These are phyloP conservation scores for Neofusicoccum ribis DNA, from an alignment of 2,329 filamentous ascomycete species.

Conservation along the genomic window DNA sequence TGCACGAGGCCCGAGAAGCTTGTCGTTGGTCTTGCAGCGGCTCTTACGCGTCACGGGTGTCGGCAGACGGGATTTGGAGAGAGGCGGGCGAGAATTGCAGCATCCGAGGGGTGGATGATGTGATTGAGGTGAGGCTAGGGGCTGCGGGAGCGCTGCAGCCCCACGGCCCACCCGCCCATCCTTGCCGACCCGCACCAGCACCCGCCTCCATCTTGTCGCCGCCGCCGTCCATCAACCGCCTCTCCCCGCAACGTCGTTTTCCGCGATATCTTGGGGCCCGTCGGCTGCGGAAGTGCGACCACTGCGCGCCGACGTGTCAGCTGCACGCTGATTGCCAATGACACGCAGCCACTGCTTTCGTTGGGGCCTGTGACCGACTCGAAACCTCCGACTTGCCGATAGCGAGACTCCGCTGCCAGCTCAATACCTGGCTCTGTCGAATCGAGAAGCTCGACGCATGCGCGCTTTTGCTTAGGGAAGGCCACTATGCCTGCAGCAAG, in stretches of 20 bases:
- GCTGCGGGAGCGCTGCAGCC: neutral
- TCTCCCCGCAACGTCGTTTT: neutral
- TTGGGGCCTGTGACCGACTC: neutral
- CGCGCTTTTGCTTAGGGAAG: neutral
- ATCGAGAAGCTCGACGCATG: neutral
- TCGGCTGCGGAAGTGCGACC: no score
- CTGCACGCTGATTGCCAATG: neutral
- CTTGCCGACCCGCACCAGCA: neutral
- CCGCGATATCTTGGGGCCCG: no score
- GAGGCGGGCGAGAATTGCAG: neutral
- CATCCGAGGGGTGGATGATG: conserved; percentile 9
- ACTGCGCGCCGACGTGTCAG: no score
- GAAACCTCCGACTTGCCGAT: neutral
- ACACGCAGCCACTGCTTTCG: neutral
- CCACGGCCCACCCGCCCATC: no score
- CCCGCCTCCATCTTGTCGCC: neutral
- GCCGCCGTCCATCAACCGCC: neutral
- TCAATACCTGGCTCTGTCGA: neutral
- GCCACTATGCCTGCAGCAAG: neutral
- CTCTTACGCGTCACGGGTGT: conserved; percentile 1
- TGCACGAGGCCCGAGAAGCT: neutral
- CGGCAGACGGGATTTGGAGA: neutral
- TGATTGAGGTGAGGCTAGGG: conserved; percentile 3
- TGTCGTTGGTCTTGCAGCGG: neutral
- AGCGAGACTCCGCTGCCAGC: neutral